Conservation (phyloP, 495 filamentous ascomycete genomes). For the Penicillium diatomitis region DNA sequence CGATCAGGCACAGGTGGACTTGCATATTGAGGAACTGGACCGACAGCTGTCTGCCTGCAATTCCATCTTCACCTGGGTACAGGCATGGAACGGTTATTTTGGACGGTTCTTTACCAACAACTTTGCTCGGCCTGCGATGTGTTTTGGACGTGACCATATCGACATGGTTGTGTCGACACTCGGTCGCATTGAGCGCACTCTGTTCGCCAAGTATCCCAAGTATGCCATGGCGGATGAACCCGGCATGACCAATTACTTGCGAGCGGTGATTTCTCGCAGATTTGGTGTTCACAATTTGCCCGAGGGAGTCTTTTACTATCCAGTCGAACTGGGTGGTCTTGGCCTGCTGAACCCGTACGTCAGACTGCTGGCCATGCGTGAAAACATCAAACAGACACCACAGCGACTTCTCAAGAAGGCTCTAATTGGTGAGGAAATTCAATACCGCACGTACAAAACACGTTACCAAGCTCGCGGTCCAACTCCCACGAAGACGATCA, state of each 20-base stretch:
- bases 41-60: slow-evolving; percentile 48
- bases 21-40: slow-evolving; percentile 51
- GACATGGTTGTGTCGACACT: slow-evolving; percentile 54
- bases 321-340: slow-evolving; percentile 49
- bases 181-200: slow-evolving; percentile 46
- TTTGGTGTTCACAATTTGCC: slow-evolving; percentile 51
- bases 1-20: slow-evolving; percentile 52
- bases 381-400: slow-evolving; percentile 41
- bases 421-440: neutral
- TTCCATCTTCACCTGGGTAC: slow-evolving; percentile 48
- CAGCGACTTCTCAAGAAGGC: slow-evolving; percentile 1
- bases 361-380: slow-evolving; percentile 41
- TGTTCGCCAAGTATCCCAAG: slow-evolving; percentile 31
- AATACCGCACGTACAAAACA: slow-evolving; percentile 38
- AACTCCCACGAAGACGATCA: neutral
- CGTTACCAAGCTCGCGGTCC: slow-evolving; percentile 30
- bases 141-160: slow-evolving; percentile 54
- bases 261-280: slow-evolving; percentile 39
- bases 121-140: slow-evolving; percentile 56
- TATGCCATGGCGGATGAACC: slow-evolving; percentile 12
- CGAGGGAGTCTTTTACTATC: slow-evolving; percentile 61
- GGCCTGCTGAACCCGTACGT: slow-evolving; percentile 50
- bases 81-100: slow-evolving; percentile 10
- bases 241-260: slow-evolving; percentile 52
- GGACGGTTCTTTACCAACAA: slow-evolving; percentile 45